Percentiles rank a stretch among this genome's conserved stretches.
These are phyloP conservation scores for Candida manassasensis DNA, from an alignment of 805 yeast species.

Conservation along the genomic window DNA sequence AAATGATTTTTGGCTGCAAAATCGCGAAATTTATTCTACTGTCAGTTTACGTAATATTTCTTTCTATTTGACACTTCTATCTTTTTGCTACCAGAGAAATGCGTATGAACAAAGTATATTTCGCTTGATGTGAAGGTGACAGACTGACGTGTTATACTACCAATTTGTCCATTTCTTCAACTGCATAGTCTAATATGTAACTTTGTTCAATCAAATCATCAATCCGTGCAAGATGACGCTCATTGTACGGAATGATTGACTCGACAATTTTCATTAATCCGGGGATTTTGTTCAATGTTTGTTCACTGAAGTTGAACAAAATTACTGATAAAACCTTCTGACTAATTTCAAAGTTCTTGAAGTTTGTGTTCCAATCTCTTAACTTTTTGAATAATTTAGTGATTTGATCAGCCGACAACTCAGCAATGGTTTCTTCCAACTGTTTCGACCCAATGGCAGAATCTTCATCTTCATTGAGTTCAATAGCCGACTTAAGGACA, in stretches of 20 bases:
- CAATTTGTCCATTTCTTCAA: constrained; percentile 60
- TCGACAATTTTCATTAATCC: constrained; percentile 68
- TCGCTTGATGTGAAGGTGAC: too few species aligned
- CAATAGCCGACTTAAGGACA: constrained; percentile 61
- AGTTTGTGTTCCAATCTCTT: constrained; percentile 94
- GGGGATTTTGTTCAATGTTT: constrained; percentile 55
- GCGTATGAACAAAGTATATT: too few species aligned
- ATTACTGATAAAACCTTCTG: constrained; percentile 72
- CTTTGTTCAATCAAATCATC: constrained; percentile 83
- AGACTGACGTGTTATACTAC: constrained; percentile 6
- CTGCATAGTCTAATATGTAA: constrained; percentile 76
- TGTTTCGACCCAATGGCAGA: constrained; percentile 51
- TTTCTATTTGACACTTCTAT: too few species aligned
- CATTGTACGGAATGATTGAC: constrained; percentile 80
- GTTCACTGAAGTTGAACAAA: constrained; percentile 50
- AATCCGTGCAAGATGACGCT: constrained; percentile 74
- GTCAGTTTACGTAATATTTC: too few species aligned
- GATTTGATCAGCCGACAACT: constrained; percentile 57
- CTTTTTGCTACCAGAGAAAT: too few species aligned
- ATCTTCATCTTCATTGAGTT: constrained; percentile 43
- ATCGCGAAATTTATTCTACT: constrained; percentile 1
- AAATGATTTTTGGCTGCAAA: constrained; percentile 3
- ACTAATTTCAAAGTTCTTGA: constrained; percentile 71
- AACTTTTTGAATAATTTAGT: constrained; percentile 62
- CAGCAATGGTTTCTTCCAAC: constrained; percentile 60